phyloP scores from a whole-genome alignment of 306 rosid species.

The cucumber (Cucumis sativus) region DNA sequence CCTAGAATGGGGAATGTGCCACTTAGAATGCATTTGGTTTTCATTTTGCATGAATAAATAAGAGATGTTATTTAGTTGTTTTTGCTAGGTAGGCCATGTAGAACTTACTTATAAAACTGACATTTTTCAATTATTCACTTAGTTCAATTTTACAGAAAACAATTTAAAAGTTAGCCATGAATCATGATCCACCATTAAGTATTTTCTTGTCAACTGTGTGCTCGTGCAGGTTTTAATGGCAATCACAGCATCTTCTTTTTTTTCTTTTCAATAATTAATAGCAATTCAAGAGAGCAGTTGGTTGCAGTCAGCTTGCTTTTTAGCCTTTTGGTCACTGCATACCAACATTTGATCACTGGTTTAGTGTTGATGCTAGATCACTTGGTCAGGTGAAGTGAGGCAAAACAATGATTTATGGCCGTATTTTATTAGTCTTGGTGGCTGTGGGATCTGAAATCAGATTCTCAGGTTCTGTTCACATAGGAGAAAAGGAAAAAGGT shows the following conservation, averaged over 20 bases:
- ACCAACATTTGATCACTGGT: not conserved
- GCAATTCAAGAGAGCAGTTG: not conserved
- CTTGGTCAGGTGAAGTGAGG: not conserved
- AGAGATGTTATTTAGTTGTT: not conserved
- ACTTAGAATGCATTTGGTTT: not conserved
- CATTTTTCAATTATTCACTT: not conserved
- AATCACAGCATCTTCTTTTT: not conserved
- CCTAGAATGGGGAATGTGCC: not conserved
- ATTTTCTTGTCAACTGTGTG: not conserved
- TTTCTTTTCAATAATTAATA: not conserved
- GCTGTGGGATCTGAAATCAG: not conserved
- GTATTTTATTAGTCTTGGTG: not conserved
- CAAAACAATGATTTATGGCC: not conserved
- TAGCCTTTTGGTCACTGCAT: not conserved
- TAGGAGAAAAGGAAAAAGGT: not conserved
- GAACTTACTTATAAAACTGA: not conserved
- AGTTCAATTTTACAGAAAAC: not conserved
- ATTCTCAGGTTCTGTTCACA: not conserved
- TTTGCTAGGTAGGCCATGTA: not conserved
- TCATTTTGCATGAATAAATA: not conserved
- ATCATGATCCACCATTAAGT: not conserved
- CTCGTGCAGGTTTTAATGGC: not conserved
- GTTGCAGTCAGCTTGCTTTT: not conserved
- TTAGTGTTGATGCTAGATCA: not conserved
- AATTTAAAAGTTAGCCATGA: not conserved